Percentiles rank a stretch among this genome's conserved stretches.
Conservation (phyloP, 495 filamentous ascomycete genomes). For the Aspergillus mulundensis region DNA sequence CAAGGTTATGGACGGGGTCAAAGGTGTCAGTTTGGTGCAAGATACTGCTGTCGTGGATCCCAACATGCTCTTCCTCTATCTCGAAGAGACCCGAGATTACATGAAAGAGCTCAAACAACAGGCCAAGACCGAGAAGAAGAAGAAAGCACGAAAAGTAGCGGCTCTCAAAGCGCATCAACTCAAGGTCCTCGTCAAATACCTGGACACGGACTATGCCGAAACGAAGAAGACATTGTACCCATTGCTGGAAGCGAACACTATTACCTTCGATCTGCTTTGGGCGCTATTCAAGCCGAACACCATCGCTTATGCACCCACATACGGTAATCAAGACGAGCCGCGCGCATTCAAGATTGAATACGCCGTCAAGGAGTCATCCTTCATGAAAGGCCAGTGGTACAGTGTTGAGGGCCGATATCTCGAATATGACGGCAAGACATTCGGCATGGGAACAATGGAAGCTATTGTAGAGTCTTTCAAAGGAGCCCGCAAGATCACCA, state of each 20-base stretch:
- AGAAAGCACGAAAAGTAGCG: conserved; percentile 58
- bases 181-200: conserved; percentile 73
- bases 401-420: conserved; percentile 77
- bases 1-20: conserved; percentile 76
- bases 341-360: conserved; percentile 88
- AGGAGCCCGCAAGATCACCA: conserved; percentile 77
- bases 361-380: conserved; percentile 63
- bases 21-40: conserved; percentile 74
- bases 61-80: conserved; percentile 84
- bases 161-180: conserved; percentile 56
- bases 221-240: conserved; percentile 80
- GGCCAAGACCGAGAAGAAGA: conserved; percentile 60
- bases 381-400: conserved; percentile 78
- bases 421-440: conserved; percentile 78
- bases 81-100: conserved; percentile 66
- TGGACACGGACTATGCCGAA: conserved; percentile 77
- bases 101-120: conserved; percentile 64
- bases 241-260: conserved; percentile 74
- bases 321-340: conserved; percentile 75
- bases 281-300: conserved; percentile 90
- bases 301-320: conserved; percentile 75
- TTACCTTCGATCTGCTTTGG: conserved; percentile 90
- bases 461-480: conserved; percentile 75
- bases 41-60: conserved; percentile 78
- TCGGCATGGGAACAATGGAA: conserved; percentile 66